These are phyloP conservation scores for Candida silvicultrix DNA, from an alignment of 805 yeast genomes.

Conservation along the genomic window DNA sequence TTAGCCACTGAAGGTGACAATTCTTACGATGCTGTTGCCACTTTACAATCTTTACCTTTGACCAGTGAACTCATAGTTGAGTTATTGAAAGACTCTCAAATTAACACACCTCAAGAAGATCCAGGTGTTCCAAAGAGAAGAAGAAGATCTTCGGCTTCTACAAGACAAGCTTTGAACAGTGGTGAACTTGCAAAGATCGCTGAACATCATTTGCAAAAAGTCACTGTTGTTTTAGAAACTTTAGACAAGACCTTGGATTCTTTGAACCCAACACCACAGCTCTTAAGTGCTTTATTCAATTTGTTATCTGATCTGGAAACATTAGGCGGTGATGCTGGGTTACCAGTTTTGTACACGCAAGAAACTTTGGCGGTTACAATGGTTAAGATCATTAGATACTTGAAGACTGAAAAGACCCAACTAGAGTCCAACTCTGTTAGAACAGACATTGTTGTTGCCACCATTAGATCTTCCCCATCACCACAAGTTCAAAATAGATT, in stretches of 20 bases:
- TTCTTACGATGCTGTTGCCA: slow-evolving; percentile 46
- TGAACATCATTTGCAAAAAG: slow-evolving; percentile 65
- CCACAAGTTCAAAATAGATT: slow-evolving; percentile 94
- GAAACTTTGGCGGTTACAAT: slow-evolving; percentile 86
- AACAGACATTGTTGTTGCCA: slow-evolving; percentile 86
- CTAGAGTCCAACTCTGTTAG: slow-evolving; percentile 65
- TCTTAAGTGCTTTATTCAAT: slow-evolving; percentile 49
- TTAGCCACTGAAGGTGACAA: slow-evolving; percentile 32
- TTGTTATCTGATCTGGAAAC: slow-evolving; percentile 72
- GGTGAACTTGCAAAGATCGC: slow-evolving; percentile 69
- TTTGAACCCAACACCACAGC: slow-evolving; percentile 31
- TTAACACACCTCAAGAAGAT: slow-evolving; percentile 36
- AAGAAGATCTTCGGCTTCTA: slow-evolving; percentile 71
- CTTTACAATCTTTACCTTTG: slow-evolving; percentile 49
- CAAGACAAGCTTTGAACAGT: slow-evolving; percentile 70
- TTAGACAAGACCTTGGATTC: slow-evolving; percentile 44
- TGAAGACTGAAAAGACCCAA: slow-evolving; percentile 35
- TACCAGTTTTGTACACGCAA: slow-evolving; percentile 88
- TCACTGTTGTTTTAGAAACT: slow-evolving; percentile 75
- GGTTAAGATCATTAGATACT: slow-evolving; percentile 55
- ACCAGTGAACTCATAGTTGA: slow-evolving; percentile 51
- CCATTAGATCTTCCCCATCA: slow-evolving; percentile 81
- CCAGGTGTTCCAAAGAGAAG: slow-evolving; percentile 65
- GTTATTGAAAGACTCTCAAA: slow-evolving; percentile 52
- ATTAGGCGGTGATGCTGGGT: slow-evolving; percentile 82